Evolutionary conservation across 306 rosid genomes (phyloP).

Genomic region (Cyamopsis tetragonoloba): DNA sequence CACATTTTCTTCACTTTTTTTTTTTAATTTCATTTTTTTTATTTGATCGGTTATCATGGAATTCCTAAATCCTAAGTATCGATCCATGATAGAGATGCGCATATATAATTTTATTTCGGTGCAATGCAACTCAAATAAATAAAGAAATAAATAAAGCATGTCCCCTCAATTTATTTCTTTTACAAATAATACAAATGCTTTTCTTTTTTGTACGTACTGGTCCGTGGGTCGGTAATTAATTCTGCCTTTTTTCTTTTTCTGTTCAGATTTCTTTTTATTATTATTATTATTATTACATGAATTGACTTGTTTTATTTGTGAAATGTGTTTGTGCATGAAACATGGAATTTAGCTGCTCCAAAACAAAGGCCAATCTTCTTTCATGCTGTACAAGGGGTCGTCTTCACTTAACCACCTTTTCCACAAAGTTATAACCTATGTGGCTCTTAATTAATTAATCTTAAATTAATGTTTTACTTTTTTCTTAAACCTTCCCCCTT

Average conservation of each 20-base stretch:
- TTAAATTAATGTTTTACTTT: neutral
- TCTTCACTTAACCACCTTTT: neutral
- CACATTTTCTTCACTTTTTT: neutral
- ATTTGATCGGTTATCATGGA: neutral
- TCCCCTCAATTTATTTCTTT: neutral
- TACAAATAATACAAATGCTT: neutral
- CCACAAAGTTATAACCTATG: neutral
- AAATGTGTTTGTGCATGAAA: neutral
- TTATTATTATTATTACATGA: no score
- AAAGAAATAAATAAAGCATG: no score
- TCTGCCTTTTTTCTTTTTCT: neutral
- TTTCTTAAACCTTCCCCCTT: neutral
- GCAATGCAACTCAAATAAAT: constrained; percentile 4
- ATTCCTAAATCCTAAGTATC: no score
- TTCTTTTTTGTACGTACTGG: neutral
- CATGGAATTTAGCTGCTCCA: neutral
- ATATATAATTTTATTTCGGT: constrained; percentile 14
- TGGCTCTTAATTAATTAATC: neutral
- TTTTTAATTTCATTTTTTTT: no score
- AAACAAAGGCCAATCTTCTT: neutral
- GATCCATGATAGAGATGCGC: neutral
- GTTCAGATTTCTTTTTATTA: no score
- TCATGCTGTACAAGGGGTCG: neutral
- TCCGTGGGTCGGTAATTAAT: constrained; percentile 8
- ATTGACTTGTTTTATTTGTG: neutral